phyloP scores from a whole-genome alignment of 179 eudicot genomes.

The Camellia oleifera region DNA sequence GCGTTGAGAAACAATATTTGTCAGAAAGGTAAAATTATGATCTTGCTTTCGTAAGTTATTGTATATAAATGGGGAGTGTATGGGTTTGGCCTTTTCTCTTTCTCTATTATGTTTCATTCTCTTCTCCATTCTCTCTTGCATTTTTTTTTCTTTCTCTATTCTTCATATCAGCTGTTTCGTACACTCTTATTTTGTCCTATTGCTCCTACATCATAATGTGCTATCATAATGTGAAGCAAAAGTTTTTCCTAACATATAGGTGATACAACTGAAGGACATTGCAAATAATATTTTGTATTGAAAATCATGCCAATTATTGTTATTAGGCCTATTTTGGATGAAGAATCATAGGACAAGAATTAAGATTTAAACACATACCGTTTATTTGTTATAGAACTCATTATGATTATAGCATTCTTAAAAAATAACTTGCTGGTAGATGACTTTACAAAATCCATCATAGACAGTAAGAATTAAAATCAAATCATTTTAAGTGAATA shows the following conservation, averaged over 20 bases:
- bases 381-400: not conserved
- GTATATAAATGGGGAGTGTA: not conserved
- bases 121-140: no score
- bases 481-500: not conserved
- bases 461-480: not conserved
- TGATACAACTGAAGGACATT: not conserved
- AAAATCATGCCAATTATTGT: not conserved
- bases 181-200: not conserved
- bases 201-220: no score
- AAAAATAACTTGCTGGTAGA: not conserved
- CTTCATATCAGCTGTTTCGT: not conserved
- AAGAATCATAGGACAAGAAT: not conserved
- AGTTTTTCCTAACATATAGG: not conserved
- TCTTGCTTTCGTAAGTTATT: slow-evolving; percentile 1
- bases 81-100: not conserved
- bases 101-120: not conserved
- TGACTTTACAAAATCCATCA: not conserved
- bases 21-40: not conserved
- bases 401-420: not conserved
- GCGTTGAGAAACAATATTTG: not conserved
- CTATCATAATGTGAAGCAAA: not conserved
- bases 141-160: not conserved
- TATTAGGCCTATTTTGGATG: not conserved
- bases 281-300: not conserved
- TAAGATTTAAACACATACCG: not conserved